Evolutionary conservation across 345 rosid genomes (phyloP), one percentile per base, ranked within the genome.

Genomic region (Gossypium bickii): DNA sequence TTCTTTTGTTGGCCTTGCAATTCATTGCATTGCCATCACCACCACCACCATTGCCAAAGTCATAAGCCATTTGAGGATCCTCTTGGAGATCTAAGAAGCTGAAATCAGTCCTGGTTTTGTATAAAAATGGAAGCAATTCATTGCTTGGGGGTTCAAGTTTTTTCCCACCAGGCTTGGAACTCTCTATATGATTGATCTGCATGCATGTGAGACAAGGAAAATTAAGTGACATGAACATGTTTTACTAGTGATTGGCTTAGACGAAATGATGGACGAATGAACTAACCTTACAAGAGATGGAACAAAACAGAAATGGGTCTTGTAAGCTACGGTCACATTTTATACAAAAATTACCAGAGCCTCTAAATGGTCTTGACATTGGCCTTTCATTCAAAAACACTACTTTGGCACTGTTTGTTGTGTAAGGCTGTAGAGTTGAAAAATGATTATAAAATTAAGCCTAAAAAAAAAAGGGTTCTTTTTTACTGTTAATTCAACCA

Each of bases 391-490:
- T 87, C 77, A 87, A 66, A 66, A 89, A 89, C n/a, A 89, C 83
- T 74, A 89, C 93, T 75, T 89, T 89, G 10, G 89, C 89, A 68
- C 83, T 84, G 79, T 89, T 89, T 24, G 88, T 87, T 3, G 84
- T 89, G 85, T 89, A 89, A 45, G 91, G 74, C 93, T 89, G 86
- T 2, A 60, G 13, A 59, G 2, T 67, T n/a, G 15, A 22, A 77
- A 12, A 16, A 51, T 18, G 55, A 52, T 48, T 25, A 57, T 10
- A 63, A 20, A 71, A 20, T 3, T 20, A 17, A 69, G 53, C 70
- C 9, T 24, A 12, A 17, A 51, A 67, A 12, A 57, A 12, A 57
- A 47, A 9, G 52, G 48, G 7, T 34, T 34, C 41, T 34, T 24
- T 53, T 25, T 53, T 43, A 16, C 9, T 27, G 9, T 52, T 9